Base-by-base conservation (phyloP, 2,329 filamentous ascomycete species). In the Colletotrichum lini region DNA sequence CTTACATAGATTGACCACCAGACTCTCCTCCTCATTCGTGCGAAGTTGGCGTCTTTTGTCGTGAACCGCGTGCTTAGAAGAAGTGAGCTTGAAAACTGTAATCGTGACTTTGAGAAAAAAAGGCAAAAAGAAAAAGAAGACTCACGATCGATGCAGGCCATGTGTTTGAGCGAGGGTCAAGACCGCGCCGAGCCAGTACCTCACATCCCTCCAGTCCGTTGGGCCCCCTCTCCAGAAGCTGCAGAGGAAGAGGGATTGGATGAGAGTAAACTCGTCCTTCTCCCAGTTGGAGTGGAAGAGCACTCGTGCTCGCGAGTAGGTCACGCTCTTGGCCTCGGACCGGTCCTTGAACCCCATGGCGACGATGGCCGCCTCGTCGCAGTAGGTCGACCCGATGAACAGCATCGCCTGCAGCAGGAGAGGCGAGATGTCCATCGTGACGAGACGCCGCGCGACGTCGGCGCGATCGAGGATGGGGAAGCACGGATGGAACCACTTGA, bases 401-500 rank as follows among this genome's bases (percentile, higher is more conserved):
- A 89, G 81, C 79, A 89, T 86, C 0, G 85, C 83, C 73, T 89
- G 86, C 1, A 89, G 75, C 2, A 89, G 76, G 3, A 89, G 78
- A 1, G 83, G 84, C 4, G 87, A 88, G 2, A 88, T 79, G 1
- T 78, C 81, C 12, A 82, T 80, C 12, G 80, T 78, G 9, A 77
- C 77, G 49, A 86, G 82, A 2, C 78, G 77, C 2, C 78, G 76
- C 65, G 82, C 80, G 10, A 88, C 78, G 0, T 83, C 82, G 1
- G 79, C 78, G 4, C 85, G 82, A 73, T 89, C 86, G 0, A 90
- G 73, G 15, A 90, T 82, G 0, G 88, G 86, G 58, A 89, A 90
- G 65, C 85, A 86, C 0, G 88, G 86, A 72, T 90, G 88, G 63
- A 89, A 89, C 83, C 86, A 88, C 26, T 81, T 79, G 65, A 90